Evolutionary conservation across 352 stramenopile species (phyloP).

Genomic region (Pseudoperonospora humuli): DNA sequence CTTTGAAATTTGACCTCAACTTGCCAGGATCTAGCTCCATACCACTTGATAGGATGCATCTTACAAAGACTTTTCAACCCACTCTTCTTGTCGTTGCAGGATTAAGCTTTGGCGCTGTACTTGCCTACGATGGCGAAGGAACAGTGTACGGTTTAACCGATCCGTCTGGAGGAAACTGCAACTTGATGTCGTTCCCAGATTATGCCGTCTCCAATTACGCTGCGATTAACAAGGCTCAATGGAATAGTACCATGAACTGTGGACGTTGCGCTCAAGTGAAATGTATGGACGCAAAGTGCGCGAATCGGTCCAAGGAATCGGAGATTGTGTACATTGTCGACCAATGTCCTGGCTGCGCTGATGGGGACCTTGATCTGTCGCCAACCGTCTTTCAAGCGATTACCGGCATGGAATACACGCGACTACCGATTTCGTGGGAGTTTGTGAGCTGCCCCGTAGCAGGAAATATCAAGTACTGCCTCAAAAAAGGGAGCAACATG

Average conservation of each 20-base stretch:
- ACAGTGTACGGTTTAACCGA: slow-evolving; percentile 26
- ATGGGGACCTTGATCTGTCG: slow-evolving; percentile 51
- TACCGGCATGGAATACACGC: slow-evolving; percentile 42
- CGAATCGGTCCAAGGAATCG: slow-evolving; percentile 15
- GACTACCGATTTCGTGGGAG: slow-evolving; percentile 45
- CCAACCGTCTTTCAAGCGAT: slow-evolving; percentile 50
- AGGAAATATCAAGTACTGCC: slow-evolving; percentile 51
- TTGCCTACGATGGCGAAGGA: slow-evolving; percentile 10
- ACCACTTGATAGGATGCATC: no score
- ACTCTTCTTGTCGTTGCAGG: background rate
- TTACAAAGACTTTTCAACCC: no score
- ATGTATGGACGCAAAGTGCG: slow-evolving; percentile 45
- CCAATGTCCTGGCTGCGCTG: slow-evolving; percentile 44
- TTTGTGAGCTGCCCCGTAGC: slow-evolving; percentile 56
- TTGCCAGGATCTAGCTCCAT: no score
- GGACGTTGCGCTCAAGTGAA: slow-evolving; percentile 37
- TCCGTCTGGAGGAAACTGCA: slow-evolving; percentile 35
- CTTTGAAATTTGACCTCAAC: no score
- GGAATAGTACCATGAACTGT: slow-evolving; percentile 36
- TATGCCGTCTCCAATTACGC: slow-evolving; percentile 30
- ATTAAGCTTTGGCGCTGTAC: background rate
- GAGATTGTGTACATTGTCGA: slow-evolving; percentile 65
- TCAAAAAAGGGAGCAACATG: slow-evolving; percentile 50
- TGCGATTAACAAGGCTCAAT: slow-evolving; percentile 34
- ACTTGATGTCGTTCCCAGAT: slow-evolving; percentile 30